Evolutionary conservation across 352 stramenopile genomes (phyloP).

Genomic region (Stephanocyclus meneghinianus): DNA sequence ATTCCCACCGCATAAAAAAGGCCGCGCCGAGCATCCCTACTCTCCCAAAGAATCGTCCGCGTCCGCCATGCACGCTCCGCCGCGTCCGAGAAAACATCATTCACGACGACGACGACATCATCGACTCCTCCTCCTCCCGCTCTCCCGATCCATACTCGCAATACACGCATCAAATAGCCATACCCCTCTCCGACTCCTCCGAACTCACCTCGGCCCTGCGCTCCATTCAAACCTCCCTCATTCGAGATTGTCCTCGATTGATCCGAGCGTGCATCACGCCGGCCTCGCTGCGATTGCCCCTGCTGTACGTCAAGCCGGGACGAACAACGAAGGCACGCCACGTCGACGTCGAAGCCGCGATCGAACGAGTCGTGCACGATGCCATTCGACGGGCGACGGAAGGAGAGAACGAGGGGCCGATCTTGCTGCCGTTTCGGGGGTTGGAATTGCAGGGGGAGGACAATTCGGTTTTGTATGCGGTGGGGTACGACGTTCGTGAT

Average conservation of each 20-base stretch:
- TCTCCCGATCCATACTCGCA: constrained; percentile 18
- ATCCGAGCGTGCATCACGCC: constrained; percentile 69
- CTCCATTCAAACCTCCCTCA: constrained; percentile 69
- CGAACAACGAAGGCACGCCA: too few species aligned
- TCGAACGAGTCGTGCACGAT: constrained; percentile 35
- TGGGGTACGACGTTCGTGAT: constrained; percentile 50
- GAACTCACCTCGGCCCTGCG: constrained; percentile 72
- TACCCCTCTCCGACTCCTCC: constrained; percentile 64
- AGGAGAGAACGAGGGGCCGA: constrained; percentile 37
- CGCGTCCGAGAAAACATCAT: too few species aligned
- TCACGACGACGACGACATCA: background rate
- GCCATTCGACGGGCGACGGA: constrained; percentile 34
- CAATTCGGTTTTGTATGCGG: constrained; percentile 69
- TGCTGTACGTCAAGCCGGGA: constrained; percentile 56
- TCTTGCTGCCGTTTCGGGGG: constrained; percentile 66
- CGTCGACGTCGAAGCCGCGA: constrained; percentile 27
- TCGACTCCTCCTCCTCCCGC: background rate
- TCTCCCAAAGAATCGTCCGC: too few species aligned
- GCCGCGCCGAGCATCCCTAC: too few species aligned
- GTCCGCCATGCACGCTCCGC: too few species aligned
- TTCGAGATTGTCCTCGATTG: constrained; percentile 75
- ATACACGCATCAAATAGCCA: constrained; percentile 72
- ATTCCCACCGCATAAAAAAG: too few species aligned
- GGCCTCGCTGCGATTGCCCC: constrained; percentile 54
- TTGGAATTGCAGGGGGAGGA: constrained; percentile 73